A percentile compares a stretch with the other conserved stretches of the same genome.
phyloP scores from a whole-genome alignment of 2,329 filamentous ascomycete genomes.

The Dactylellina parvicollis region DNA sequence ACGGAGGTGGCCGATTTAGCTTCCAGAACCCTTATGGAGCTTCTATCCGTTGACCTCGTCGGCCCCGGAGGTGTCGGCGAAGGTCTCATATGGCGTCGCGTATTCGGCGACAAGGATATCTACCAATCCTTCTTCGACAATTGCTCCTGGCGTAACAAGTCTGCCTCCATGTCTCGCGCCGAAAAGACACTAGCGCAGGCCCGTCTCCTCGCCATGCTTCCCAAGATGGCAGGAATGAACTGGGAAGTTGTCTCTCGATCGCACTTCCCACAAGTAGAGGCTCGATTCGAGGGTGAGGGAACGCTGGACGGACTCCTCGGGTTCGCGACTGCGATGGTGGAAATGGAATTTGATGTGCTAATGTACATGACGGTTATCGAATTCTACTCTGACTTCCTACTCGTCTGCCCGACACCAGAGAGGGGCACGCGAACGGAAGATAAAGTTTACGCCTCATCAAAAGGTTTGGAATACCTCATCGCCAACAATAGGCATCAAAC shows the following conservation, averaged over 20 bases:
- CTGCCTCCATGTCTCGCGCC: constrained; percentile 47
- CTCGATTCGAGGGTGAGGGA: constrained; percentile 43
- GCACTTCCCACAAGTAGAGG: constrained; percentile 51
- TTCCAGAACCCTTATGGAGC: constrained; percentile 33
- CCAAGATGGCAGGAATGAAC: constrained; percentile 50
- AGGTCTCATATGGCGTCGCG: constrained; percentile 49
- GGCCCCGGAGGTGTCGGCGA: constrained; percentile 45
- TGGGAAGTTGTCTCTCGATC: constrained; percentile 50
- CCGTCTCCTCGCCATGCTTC: constrained; percentile 42
- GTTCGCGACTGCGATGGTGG: constrained; percentile 50
- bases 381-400: constrained; percentile 49
- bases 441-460: constrained; percentile 42
- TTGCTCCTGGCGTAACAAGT: constrained; percentile 50
- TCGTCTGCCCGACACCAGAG: constrained; percentile 38
- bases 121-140: constrained; percentile 52
- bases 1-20: constrained; percentile 48
- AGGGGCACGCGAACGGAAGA: constrained; percentile 11
- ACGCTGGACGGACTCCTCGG: constrained; percentile 48
- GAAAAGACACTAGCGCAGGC: constrained; percentile 48
- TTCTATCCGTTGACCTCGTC: constrained; percentile 43
- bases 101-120: constrained; percentile 51
- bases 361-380: constrained; percentile 54
- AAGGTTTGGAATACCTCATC: constrained; percentile 48
- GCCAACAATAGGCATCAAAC: constrained; percentile 48
- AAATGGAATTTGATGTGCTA: constrained; percentile 51